Percentiles rank a stretch among this genome's conserved stretches.
Evolutionary conservation across 305 asterid species (phyloP).

Genomic region (Solanum hybrid): DNA sequence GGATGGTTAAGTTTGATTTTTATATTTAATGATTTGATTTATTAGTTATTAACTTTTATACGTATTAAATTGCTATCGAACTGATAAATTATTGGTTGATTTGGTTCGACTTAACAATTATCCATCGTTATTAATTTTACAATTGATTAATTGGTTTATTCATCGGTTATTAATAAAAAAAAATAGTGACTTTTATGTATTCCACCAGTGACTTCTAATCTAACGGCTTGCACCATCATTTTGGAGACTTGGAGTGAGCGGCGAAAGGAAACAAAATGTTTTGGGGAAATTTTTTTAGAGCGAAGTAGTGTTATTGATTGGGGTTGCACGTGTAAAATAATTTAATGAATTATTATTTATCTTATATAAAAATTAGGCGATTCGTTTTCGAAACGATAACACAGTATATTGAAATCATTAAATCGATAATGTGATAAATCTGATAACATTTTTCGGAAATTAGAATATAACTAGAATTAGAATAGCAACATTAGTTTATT

Average conservation of each 20-base stretch:
- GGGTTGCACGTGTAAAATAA: background rate
- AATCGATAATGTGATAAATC: too few species aligned
- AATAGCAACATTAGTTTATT: background rate
- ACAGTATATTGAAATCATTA: background rate
- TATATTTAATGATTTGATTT: background rate
- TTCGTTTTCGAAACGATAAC: background rate
- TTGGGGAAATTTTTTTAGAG: background rate
- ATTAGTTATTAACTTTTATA: background rate
- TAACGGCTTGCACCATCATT: background rate
- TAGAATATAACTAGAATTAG: background rate
- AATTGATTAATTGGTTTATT: background rate
- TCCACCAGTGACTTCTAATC: too few species aligned
- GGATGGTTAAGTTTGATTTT: background rate
- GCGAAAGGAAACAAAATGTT: background rate
- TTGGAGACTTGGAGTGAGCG: background rate
- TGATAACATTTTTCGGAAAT: too few species aligned
- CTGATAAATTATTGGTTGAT: background rate
- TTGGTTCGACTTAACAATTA: background rate
- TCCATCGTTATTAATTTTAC: too few species aligned
- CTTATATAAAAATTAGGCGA: background rate
- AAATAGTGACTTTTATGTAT: too few species aligned
- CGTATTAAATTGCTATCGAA: background rate
- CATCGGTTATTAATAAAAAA: too few species aligned
- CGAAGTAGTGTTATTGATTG: background rate
- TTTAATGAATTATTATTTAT: background rate